phyloP scores from a whole-genome alignment of 1,284 basidiomycete species.

The Tylopilus sp. region DNA sequence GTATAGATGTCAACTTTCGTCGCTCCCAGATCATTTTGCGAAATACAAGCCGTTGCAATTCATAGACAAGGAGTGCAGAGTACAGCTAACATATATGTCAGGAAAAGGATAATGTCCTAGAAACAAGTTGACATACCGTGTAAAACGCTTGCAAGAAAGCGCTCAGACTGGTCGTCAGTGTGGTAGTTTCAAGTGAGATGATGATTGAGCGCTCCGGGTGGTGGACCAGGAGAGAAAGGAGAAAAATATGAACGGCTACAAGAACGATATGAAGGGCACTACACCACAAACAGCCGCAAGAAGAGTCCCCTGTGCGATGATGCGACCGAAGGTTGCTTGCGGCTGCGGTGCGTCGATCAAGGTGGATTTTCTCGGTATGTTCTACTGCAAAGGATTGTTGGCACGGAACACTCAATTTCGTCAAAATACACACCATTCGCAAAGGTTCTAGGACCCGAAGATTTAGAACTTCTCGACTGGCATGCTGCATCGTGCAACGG shows the following conservation, averaged over 20 bases:
- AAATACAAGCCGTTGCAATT: constrained; percentile 15
- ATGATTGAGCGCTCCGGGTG: constrained; percentile 15
- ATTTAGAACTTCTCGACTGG: no score
- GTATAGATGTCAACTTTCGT: constrained; percentile 14
- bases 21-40: neutral
- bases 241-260: constrained; percentile 7
- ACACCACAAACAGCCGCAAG: neutral
- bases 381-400: no score
- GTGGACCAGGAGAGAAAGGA: neutral
- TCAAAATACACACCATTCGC: neutral
- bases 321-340: neutral
- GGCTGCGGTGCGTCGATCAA: neutral
- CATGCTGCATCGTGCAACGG: neutral
- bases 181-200: constrained; percentile 2
- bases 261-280: constrained; percentile 6
- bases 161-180: constrained; percentile 5
- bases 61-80: constrained; percentile 18
- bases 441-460: neutral
- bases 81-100: constrained; percentile 12
- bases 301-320: neutral
- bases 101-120: no score
- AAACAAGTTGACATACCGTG: neutral
- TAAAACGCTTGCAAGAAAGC: constrained; percentile 15
- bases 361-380: no score
- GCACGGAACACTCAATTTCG: no score